phyloP scores from a whole-genome alignment of 768 basidiomycete genomes.

The Rhizopogon salebrosus region DNA sequence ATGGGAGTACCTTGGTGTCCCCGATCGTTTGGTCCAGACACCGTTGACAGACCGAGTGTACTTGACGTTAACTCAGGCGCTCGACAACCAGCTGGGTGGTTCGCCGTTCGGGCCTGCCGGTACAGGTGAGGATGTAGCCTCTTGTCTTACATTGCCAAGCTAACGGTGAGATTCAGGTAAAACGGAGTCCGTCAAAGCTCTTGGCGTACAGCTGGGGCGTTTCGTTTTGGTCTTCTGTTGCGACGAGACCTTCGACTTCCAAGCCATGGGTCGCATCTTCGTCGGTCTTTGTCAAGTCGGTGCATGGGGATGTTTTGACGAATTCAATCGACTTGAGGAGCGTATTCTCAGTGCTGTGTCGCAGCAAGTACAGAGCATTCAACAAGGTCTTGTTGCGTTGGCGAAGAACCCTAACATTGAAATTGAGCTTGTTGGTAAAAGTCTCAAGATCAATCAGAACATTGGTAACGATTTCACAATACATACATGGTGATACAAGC shows the following conservation, averaged over 20 bases:
- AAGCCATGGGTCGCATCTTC: conserved; percentile 99
- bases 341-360: conserved; percentile 97
- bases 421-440: conserved; percentile 95
- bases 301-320: conserved; percentile 98
- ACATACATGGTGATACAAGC: not conserved
- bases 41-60: conserved; percentile 97
- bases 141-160: conserved; percentile 3
- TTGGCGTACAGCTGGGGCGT: conserved; percentile 94
- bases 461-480: conserved; percentile 53
- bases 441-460: conserved; percentile 85
- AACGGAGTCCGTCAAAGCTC: conserved; percentile 98
- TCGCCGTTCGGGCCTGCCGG: conserved; percentile 98
- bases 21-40: conserved; percentile 95
- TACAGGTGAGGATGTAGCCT: conserved; percentile 53
- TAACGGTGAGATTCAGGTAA: conserved; percentile 54
- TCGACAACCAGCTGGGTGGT: conserved; percentile 92
- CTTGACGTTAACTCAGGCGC: conserved; percentile 91
- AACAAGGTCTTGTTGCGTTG: conserved; percentile 85
- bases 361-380: conserved; percentile 97
- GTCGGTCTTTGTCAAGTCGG: conserved; percentile 98
- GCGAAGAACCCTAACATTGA: conserved; percentile 82
- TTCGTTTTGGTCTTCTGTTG: conserved; percentile 99
- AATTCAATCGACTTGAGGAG: conserved; percentile 97
- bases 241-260: conserved; percentile 99
- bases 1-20: conserved; percentile 97